These are phyloP conservation scores for Puccinia horiana DNA, from an alignment of 1,284 basidiomycete species.

Conservation along the genomic window DNA sequence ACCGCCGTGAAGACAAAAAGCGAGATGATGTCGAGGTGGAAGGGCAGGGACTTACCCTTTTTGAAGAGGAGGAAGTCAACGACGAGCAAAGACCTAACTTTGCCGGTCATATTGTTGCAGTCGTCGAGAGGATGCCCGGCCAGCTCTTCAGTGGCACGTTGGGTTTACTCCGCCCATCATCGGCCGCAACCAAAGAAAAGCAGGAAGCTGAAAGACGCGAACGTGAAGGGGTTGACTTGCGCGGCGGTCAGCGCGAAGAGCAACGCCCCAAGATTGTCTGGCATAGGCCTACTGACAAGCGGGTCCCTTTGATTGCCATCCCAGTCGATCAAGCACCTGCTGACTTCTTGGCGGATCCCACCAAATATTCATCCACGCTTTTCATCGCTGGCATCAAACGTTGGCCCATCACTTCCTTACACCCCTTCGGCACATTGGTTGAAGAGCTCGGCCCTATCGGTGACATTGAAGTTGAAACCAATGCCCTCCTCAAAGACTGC, in stretches of 20 bases:
- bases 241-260: constrained; percentile 77
- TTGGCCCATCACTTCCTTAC: constrained; percentile 82
- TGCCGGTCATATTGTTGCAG: constrained; percentile 89
- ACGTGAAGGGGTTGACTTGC: constrained; percentile 79
- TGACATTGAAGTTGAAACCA: constrained; percentile 94
- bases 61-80: constrained; percentile 95
- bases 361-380: constrained; percentile 82
- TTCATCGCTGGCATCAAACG: constrained; percentile 99
- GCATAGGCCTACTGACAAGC: constrained; percentile 99
- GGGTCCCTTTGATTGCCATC: constrained; percentile 97
- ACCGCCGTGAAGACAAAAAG: constrained; percentile 96
- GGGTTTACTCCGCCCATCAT: constrained; percentile 90
- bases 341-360: constrained; percentile 93
- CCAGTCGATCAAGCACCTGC: constrained; percentile 92
- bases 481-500: constrained; percentile 94
- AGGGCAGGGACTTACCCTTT: constrained; percentile 91
- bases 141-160: constrained; percentile 97
- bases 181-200: constrained; percentile 98
- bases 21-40: constrained; percentile 99
- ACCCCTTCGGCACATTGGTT: constrained; percentile 97
- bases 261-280: constrained; percentile 95
- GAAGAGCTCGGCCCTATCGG: constrained; percentile 99
- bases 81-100: constrained; percentile 94
- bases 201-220: constrained; percentile 96
- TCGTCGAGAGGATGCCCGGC: constrained; percentile 97